These are phyloP conservation scores for Ceratocystis cubensis DNA, from an alignment of 2,329 filamentous ascomycete genomes.

Conservation along the genomic window DNA sequence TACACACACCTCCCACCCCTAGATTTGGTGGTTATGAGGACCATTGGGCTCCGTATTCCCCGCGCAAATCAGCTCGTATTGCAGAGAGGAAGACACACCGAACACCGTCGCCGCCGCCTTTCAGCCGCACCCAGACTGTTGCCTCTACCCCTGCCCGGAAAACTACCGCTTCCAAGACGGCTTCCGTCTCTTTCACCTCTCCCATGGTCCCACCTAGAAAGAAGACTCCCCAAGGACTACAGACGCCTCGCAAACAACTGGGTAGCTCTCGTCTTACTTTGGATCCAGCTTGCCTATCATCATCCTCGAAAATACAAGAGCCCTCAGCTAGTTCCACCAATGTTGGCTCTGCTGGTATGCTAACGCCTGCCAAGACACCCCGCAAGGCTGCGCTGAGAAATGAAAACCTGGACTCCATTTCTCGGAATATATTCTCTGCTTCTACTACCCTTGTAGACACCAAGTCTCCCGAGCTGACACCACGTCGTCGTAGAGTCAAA, in stretches of 20 bases:
- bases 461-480: conserved; percentile 45
- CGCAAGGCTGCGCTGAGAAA: conserved; percentile 47
- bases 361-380: conserved; percentile 68
- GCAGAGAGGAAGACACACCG: conserved; percentile 41
- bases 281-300: conserved; percentile 34
- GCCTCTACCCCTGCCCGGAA: conserved; percentile 21
- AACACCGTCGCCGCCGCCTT: conserved; percentile 42
- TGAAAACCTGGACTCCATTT: conserved; percentile 41
- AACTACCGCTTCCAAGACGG: not conserved
- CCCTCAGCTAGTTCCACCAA: conserved; percentile 28
- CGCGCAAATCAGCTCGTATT: conserved; percentile 55
- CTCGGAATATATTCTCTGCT: conserved; percentile 45
- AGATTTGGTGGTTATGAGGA: conserved; percentile 41
- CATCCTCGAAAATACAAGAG: conserved; percentile 27
- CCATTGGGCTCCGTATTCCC: conserved; percentile 59
- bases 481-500: conserved; percentile 45
- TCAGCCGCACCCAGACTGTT: conserved; percentile 24
- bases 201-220: conserved; percentile 25
- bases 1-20: conserved; percentile 58
- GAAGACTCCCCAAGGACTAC: conserved; percentile 29
- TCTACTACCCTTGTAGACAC: not conserved
- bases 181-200: conserved; percentile 24
- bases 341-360: conserved; percentile 45
- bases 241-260: conserved; percentile 27
- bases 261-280: conserved; percentile 29